Evolutionary conservation across 306 rosid genomes (phyloP).

Genomic region (Pueraria montana): DNA sequence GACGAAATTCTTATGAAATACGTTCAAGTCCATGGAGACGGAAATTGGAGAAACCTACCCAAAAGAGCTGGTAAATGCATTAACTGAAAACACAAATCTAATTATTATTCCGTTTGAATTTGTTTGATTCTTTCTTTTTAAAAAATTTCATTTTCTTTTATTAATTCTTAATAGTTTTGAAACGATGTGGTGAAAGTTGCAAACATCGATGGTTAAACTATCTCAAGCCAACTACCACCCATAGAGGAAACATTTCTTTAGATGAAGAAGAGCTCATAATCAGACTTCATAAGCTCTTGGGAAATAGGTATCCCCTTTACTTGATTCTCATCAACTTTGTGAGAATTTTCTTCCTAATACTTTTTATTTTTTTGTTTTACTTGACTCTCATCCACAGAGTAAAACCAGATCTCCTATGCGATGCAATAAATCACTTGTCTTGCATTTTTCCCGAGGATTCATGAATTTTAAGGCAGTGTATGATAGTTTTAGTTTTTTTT

Average conservation of each 20-base stretch:
- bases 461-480: too few relatives aligned
- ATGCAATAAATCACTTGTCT: too few relatives aligned
- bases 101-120: too few relatives aligned
- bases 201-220: slow-evolving; percentile 55
- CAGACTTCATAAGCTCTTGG: too few relatives aligned
- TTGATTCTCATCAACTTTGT: not conserved
- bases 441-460: too few relatives aligned
- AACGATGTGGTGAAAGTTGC: slow-evolving; percentile 54
- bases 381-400: too few relatives aligned
- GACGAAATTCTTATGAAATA: slow-evolving; percentile 52
- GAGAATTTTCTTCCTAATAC: not conserved
- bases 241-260: slow-evolving; percentile 49
- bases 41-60: slow-evolving; percentile 53
- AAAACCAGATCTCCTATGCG: too few relatives aligned
- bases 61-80: slow-evolving; percentile 43
- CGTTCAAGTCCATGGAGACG: slow-evolving; percentile 50
- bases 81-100: not conserved
- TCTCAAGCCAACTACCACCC: slow-evolving; percentile 47
- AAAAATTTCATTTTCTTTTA: too few relatives aligned
- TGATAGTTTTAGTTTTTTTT: too few relatives aligned
- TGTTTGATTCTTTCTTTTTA: too few relatives aligned
- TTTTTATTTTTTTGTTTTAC: not conserved
- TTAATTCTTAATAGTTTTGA: slow-evolving; percentile 23
- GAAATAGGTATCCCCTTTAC: slow-evolving; percentile 49
- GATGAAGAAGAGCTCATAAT: slow-evolving; percentile 56